Conservation (phyloP, 371 early-diverging fungal genomes). For the Lichtheimia ornata region DNA sequence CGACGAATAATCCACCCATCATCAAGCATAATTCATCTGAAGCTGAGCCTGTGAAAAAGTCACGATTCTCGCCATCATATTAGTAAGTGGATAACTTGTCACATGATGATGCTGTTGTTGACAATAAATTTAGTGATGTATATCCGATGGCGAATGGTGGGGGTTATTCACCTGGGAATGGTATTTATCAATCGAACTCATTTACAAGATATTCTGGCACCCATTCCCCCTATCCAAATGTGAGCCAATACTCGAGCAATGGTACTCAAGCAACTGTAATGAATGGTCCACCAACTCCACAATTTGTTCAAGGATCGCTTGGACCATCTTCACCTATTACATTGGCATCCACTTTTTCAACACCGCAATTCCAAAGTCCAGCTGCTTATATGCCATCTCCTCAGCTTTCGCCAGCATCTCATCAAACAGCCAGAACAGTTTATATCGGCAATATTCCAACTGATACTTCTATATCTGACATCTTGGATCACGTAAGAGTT, state of each 20-base stretch:
- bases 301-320: slow-evolving; percentile 20
- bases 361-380: slow-evolving; percentile 26
- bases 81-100: slow-evolving; percentile 11
- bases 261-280: slow-evolving; percentile 12
- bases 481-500: slow-evolving; percentile 74
- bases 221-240: slow-evolving; percentile 12
- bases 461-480: slow-evolving; percentile 64
- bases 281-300: slow-evolving; percentile 19
- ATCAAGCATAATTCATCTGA: slow-evolving; percentile 20
- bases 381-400: slow-evolving; percentile 19
- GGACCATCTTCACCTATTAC: slow-evolving; percentile 22
- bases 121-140: slow-evolving; percentile 15
- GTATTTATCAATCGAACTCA: slow-evolving; percentile 12
- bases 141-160: slow-evolving; percentile 32
- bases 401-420: slow-evolving; percentile 20
- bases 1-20: slow-evolving; percentile 13
- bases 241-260: slow-evolving; percentile 14
- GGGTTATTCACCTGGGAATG: slow-evolving; percentile 15
- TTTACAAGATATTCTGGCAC: slow-evolving; percentile 16
- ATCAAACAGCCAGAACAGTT: slow-evolving; percentile 62
- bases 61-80: slow-evolving; percentile 18
- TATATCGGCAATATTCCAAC: slow-evolving; percentile 78
- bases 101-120: neutral
- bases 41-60: slow-evolving; percentile 16
- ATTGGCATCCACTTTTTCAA: slow-evolving; percentile 19